These are phyloP conservation scores for Trypanosoma scelopori DNA, from an alignment of 208 protist genomes.

Conservation along the genomic window DNA sequence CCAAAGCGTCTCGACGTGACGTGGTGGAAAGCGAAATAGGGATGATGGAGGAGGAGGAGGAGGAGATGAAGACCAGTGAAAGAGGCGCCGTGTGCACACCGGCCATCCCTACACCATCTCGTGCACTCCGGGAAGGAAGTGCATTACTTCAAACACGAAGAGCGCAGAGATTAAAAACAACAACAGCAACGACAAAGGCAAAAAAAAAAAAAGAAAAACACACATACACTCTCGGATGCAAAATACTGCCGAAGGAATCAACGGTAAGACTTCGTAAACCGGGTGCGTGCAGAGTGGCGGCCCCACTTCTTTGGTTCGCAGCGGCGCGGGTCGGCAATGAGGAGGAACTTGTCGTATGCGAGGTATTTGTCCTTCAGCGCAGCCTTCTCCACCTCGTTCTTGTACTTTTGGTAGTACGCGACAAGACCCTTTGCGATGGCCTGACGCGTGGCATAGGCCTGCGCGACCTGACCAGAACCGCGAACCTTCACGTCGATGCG, in stretches of 20 bases:
- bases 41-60: constrained; percentile 1
- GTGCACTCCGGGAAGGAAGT: neutral
- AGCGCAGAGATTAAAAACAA: no score
- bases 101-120: neutral
- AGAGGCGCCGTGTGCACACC: neutral
- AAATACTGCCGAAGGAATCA: constrained; percentile 18
- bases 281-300: constrained; percentile 98
- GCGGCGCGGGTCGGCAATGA: constrained; percentile 99
- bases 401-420: constrained; percentile 99
- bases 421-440: constrained; percentile 99
- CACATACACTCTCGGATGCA: constrained; percentile 6
- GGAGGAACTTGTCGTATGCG: constrained; percentile 97
- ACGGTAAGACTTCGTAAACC: constrained; percentile 94
- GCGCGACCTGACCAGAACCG: constrained; percentile 98
- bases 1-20: no score
- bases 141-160: neutral
- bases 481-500: constrained; percentile 97
- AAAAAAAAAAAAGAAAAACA: constrained; percentile 21
- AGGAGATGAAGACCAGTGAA: neutral
- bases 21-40: no score
- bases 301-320: constrained; percentile 99
- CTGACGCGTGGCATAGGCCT: constrained; percentile 99
- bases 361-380: constrained; percentile 98
- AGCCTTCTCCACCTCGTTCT: constrained; percentile 94
- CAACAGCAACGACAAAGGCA: constrained; percentile 5